Evolutionary conservation across 345 rosid species (phyloP).

Genomic region (Capsella bursapastoris): DNA sequence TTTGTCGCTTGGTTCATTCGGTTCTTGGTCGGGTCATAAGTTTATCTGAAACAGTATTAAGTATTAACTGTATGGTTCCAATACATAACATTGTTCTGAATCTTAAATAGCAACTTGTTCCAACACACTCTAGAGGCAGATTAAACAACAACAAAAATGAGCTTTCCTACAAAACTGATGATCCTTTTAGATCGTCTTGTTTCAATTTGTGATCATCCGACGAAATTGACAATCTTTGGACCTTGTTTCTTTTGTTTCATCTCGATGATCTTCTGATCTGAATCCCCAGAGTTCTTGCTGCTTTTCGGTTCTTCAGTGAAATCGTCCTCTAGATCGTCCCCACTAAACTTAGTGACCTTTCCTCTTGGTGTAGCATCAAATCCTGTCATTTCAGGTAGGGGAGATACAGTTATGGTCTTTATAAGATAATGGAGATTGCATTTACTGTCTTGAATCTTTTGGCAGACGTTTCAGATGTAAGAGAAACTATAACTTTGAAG

Average conservation of each 20-base stretch:
- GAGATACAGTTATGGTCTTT: constrained; percentile 18
- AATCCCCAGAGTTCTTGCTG: constrained; percentile 37
- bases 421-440: not conserved
- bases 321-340: constrained; percentile 95
- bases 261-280: constrained; percentile 40
- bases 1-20: not conserved
- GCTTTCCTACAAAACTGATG: constrained; percentile 35
- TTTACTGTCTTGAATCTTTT: constrained; percentile 1
- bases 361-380: constrained; percentile 51
- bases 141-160: not conserved
- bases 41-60: not conserved
- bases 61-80: constrained; percentile 9
- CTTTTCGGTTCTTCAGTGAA: constrained; percentile 50
- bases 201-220: constrained; percentile 44
- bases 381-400: constrained; percentile 47
- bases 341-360: constrained; percentile 70
- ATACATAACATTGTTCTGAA: constrained; percentile 22
- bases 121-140: constrained; percentile 7
- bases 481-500: not conserved
- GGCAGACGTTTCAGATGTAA: not conserved
- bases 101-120: constrained; percentile 7
- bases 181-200: constrained; percentile 21
- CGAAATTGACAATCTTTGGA: constrained; percentile 74
- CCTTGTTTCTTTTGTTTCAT: constrained; percentile 61
- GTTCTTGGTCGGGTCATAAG: constrained; percentile 1